These are phyloP conservation scores for Alternaria angustiovoidea DNA, from an alignment of 2,329 filamentous ascomycete genomes.

Conservation along the genomic window DNA sequence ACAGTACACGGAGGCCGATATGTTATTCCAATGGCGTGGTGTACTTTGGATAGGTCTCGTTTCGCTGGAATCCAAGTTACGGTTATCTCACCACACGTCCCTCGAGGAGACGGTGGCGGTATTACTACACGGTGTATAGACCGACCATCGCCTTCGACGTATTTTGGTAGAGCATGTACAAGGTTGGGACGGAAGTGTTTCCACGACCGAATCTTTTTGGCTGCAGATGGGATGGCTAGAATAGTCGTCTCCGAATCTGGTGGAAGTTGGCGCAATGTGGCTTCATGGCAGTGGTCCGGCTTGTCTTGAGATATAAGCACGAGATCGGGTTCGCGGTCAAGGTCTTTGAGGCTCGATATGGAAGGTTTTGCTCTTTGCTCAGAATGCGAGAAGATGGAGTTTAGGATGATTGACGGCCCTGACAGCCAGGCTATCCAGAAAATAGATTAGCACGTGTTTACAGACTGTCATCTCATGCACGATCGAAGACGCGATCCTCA, in stretches of 20 bases:
- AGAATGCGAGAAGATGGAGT: conserved; percentile 68
- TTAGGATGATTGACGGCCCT: conserved; percentile 67
- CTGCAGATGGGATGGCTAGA: conserved; percentile 70
- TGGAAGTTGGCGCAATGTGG: conserved; percentile 71
- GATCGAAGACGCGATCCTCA: neutral
- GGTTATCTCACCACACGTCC: conserved; percentile 71
- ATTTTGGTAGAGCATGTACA: conserved; percentile 56
- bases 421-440: conserved; percentile 64
- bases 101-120: conserved; percentile 61
- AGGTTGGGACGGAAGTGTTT: conserved; percentile 67
- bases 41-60: conserved; percentile 66
- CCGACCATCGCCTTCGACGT: conserved; percentile 49
- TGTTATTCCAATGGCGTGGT: conserved; percentile 75
- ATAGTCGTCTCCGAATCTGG: conserved; percentile 66
- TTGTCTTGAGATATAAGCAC: conserved; percentile 69
- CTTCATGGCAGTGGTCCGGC: conserved; percentile 75
- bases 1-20: conserved; percentile 66
- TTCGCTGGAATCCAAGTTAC: conserved; percentile 71
- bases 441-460: conserved; percentile 8
- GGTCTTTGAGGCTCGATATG: conserved; percentile 64
- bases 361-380: conserved; percentile 64
- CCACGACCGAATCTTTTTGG: conserved; percentile 72
- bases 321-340: conserved; percentile 62
- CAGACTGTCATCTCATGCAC: neutral
- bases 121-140: conserved; percentile 62